Base-by-base conservation (phyloP, 225 moss, liverwort and hornwort species). In the Takakia lepidozioides region DNA sequence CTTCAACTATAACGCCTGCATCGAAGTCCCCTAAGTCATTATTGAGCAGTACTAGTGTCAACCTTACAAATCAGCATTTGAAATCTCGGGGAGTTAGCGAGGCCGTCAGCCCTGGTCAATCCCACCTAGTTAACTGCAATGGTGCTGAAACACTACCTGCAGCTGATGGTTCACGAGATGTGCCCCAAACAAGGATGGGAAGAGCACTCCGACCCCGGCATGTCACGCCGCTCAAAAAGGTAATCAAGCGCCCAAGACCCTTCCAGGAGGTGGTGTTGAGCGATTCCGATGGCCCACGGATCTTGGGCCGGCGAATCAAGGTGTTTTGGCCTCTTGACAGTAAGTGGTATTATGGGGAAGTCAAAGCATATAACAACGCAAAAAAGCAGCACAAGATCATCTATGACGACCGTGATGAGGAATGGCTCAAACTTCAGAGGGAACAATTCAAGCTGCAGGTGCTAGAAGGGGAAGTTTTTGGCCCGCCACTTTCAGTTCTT, bases 271-370 rank as follows among this genome's bases (percentile, higher is more conserved):
- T 98, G 9, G 65, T 58, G 0, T 56, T 98, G 49, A 49, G 71
- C 30, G 87, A 91, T 28, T 68, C 62, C 36, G 98, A 98, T 40
- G 98, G 84, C 23, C 64, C 78, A 47, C 77, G 82, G 77, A 98
- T 98, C 67, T 63, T 98, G 42, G 98, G 98, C 35, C 72, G 91
- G 52, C 83, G 98, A 55, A 87, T 98, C 38, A 98, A 98, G 59
- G 81, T 98, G 19, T 98, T 85, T 8, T 98, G 98, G 98, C 98
- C 87, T n/a, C 71, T 85, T 3, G 98, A 98, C 72, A 81, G 82
- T 41, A 91, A 67, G 66, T 98, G 80, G 85, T 98, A 87, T 41
- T 98, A 90, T 20, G 98, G 98, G 25, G 57, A 77, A 70, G 85
- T 98, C 4, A 80, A 85, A 56, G 82, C 98, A 2, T 91, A 79